Conservation (phyloP, 2,329 filamentous ascomycete species). For the Gaeumannomyces sp. region DNA sequence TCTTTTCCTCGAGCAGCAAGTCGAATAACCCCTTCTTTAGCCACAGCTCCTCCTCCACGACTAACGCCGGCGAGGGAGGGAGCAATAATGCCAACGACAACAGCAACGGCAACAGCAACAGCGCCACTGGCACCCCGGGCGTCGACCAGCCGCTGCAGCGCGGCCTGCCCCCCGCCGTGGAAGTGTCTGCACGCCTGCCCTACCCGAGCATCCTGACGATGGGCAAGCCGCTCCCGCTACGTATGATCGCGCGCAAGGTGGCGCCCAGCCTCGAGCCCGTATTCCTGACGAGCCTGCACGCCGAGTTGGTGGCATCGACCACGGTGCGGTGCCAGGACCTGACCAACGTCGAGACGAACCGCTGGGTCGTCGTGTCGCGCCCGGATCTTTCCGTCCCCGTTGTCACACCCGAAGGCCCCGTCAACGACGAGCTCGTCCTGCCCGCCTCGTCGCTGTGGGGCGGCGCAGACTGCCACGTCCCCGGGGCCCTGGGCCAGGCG, state of each 20-base stretch:
- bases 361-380: constrained; percentile 69
- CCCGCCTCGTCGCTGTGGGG: constrained; percentile 69
- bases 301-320: constrained; percentile 76
- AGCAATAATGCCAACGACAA: constrained; percentile 8
- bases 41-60: constrained; percentile 1
- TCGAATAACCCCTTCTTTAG: constrained; percentile 8
- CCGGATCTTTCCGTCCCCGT: constrained; percentile 68
- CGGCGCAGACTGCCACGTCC: constrained; percentile 33
- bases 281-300: constrained; percentile 71
- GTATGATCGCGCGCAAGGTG: constrained; percentile 72
- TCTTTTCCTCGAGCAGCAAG: constrained; percentile 45
- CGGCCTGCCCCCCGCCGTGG: constrained; percentile 60
- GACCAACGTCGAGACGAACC: constrained; percentile 59
- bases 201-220: constrained; percentile 85
- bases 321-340: constrained; percentile 73
- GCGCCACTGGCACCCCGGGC: neutral
- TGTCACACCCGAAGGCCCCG: constrained; percentile 49
- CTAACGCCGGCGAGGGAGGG: neutral
- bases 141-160: constrained; percentile 13
- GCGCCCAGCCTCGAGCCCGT: constrained; percentile 61
- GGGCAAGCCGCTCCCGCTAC: constrained; percentile 76
- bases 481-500: constrained; percentile 7
- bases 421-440: constrained; percentile 62
- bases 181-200: constrained; percentile 72
- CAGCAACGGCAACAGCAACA: constrained; percentile 5